Base-by-base conservation (phyloP, 306 rosid genomes). In the Hippophae gyantsensis region DNA sequence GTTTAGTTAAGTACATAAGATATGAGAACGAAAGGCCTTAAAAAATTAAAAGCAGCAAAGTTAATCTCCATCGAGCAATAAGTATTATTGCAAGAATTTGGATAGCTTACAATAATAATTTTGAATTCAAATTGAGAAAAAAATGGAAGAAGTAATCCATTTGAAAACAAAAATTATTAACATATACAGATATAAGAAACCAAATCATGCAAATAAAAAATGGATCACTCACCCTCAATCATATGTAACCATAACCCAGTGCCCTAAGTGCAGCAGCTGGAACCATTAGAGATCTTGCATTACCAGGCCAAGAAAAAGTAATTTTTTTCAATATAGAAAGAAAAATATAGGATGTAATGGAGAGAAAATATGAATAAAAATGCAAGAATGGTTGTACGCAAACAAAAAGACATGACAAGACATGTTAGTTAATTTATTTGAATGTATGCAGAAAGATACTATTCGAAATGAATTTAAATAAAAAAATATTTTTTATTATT, bases 1-100 rank as follows among this genome's bases (percentile, higher is more conserved):
- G 87, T 73, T 86, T 93, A 55, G 99, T 88, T 59, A 93, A 97
- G 42, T 88, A 93, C 99, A 93, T 88, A 58, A 93, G 82, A 79
- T 86, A 90, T 1, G 97, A 84, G 76, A 93, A 84, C 53, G 87
- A 78, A 74, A 89, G 43, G 27, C 97, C 99, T 97, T 93, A 66
- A 52, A 38, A 65, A 74, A 68, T 64, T 49, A 57, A 57, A 43
- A 66, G 68, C 48, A 56, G 32, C 1, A 58, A 38, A 47, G 23
- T 66, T 67, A 72, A 5, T 42, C 53, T 59, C 56, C 43, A 8
- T 1, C 6, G 10, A 43, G 43, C 43, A 8, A 25, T 13, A 26
- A 3, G 43, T 46, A 32, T 32, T 32, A 32, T 32, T 32, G 38
- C 38, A 32, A 2, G 38, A 32, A 2, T 32, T 32, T 32, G 23